Base-by-base conservation (phyloP, 768 basidiomycete species). In the Daedaleopsis nitida region DNA sequence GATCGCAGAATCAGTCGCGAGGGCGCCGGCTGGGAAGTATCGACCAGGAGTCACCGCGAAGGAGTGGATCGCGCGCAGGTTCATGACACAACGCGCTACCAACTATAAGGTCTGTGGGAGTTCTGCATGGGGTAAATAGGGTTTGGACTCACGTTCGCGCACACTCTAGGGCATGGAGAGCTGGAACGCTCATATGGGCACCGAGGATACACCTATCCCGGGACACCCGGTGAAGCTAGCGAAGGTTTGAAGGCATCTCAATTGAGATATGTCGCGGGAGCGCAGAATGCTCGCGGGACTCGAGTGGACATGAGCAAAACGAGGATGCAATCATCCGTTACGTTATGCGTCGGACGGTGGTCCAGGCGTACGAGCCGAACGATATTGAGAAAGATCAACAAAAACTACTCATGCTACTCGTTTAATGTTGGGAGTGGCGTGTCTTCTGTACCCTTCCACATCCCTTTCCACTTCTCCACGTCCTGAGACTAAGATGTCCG, bases 1-100 rank as follows among this genome's bases (percentile, higher is more conserved):
- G 1, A 81, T 89, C 27, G 80, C 83, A 0, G 74, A 78, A 0
- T 75, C 79, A 12, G 74, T 75, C 37, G 70, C 62, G 19, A 70
- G 70, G 5, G 73, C 78, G 4, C 81, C 78, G 12, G 11, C 51
- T 10, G 58, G 57, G 7, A 72, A 71, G 57, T 78, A 71, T 52
- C 57, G 72, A 14, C 74, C 76, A 0, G 64, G 73, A 8, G 61
- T 69, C 1, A 80, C 79, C 0, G 74, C 80, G 1, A 62, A 59
- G 14, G 74, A 77, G 19, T 81, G 81, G 80, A 74, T 79, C 39
- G 63, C 70, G 5, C 69, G 80, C 43, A 68, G 81, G 32, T 57
- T 78, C 55, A 73, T 69, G 59, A 71, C 79, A 51, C 75, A 75
- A 65, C 65, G 76, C 16, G 32, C 55, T 14, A 57, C 54, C 17